Evolutionary conservation across 108 stramenopile genomes (phyloP), one percentile per base, ranked within the genome.

Genomic region (Nannochloropsis gaditana): DNA sequence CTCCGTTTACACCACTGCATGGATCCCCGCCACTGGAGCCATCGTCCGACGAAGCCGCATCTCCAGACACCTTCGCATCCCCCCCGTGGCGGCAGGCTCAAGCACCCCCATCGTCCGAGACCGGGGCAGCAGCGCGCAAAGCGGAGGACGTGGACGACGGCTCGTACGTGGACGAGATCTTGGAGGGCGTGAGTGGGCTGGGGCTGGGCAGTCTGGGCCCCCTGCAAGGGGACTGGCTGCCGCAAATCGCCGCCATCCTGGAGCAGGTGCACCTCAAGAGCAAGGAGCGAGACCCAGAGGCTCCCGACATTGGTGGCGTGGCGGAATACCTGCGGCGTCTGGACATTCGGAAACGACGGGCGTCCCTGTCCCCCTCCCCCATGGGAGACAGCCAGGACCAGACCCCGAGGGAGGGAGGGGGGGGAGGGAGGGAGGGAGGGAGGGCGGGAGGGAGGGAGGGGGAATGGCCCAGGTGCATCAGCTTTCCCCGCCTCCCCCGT

Each of bases 151-250:
- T n/a, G n/a, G 59, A 73, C 15, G 59, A 73, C 59, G n/a, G 19
- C 19, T 73, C 59, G 59, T 73, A 73, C 59, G 59, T 73, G n/a
- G 59, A 73, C n/a, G 59, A n/a, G 8, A 73, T 73, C 59, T 8
- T 73, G 4, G 59, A 73, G 59, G 59, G 59, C 3, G 2, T 73
- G 2, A 73, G n/a, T 73, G 59, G 59, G 2, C n/a, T 73, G n/a
- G 59, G 8, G 8, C n/a, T 73, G 4, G n/a, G n/a, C 6, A 73
- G 59, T 73, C 59, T 73, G 59, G 59, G 59, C n/a, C 59, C 59
- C 15, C n/a, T 73, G 59, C 59, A 73, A 73, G 59, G n/a, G n/a
- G 59, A 73, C 59, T 73, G 59, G 59, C 3, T 73, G 59, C 59
- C 59, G 59, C 59, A 73, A 15, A 73, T 73, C n/a, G 59, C 59